Base-by-base conservation (phyloP, 495 filamentous ascomycete species). In the Bombardia bombarda region DNA sequence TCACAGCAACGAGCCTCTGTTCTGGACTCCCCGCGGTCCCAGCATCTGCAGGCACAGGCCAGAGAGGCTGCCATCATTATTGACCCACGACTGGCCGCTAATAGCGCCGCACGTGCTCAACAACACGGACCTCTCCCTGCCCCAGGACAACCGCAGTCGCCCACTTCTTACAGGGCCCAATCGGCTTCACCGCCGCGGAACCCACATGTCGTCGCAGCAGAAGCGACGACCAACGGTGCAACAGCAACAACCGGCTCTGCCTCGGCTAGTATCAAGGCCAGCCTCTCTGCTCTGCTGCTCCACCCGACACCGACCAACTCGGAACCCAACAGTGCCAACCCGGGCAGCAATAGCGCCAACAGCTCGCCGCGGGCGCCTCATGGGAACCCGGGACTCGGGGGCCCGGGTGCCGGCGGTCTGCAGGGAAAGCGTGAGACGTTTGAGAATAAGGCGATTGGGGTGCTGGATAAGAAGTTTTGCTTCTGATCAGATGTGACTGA, bases 381-480 rank as follows among this genome's bases (percentile, higher is more conserved):
- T 17, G 23, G 23, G 33, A n/a, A 19, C 14, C 17, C 9, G 3
- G 30, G 1, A 31, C 20, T 7, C 14, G 9, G 7, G 20, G 30
- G 9, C 7, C 5, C 9, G 6, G 13, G 18, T 7, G 9, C 19
- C 26, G 2, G 4, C 19, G 22, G 18, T 6, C 28, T 19, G 30
- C 14, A 8, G 32, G n/a, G 28, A n/a, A 22, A 24, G 12, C 7
- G 14, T 20, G 26, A 18, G 20, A 33, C 20, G 63, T 28, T 74
- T 7, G 82, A 87, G 53, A 83, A 87, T 47, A 63, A 80, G 38
- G 80, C 80, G 1, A 63, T 87, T 32, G 72, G 76, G 42, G 76
- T 82, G 38, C 62, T 89, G 37, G 78, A 89, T 56, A 65, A 65
- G 42, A 69, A 69, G 35, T 69, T 70, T 36, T 62, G 17, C 14